Percentiles rank a stretch among this genome's conserved stretches.
Evolutionary conservation across 2,329 filamentous ascomycete species (phyloP).

Genomic region (Fusarium graminum): DNA sequence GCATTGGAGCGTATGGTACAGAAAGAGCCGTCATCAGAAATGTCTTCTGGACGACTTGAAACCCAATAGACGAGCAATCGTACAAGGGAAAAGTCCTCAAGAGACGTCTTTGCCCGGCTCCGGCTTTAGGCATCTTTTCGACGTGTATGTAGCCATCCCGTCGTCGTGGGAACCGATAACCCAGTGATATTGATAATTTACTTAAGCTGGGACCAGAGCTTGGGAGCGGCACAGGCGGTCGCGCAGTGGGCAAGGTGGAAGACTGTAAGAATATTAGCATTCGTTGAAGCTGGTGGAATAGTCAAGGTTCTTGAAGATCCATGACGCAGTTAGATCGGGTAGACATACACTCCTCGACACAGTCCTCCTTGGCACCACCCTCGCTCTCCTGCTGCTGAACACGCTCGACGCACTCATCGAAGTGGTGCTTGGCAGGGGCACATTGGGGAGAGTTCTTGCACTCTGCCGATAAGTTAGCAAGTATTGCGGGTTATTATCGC

Average conservation of each 20-base stretch:
- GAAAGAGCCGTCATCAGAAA: slow-evolving; percentile 43
- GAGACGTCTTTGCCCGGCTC: slow-evolving; percentile 41
- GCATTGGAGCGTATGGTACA: slow-evolving; percentile 52
- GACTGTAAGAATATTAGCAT: slow-evolving; percentile 67
- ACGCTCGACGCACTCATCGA: slow-evolving; percentile 96
- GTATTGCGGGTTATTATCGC: slow-evolving; percentile 23
- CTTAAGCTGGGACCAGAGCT: slow-evolving; percentile 93
- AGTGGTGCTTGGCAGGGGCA: slow-evolving; percentile 94
- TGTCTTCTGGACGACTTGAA: slow-evolving; percentile 35
- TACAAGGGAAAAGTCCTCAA: slow-evolving; percentile 40
- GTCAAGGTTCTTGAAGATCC: slow-evolving; percentile 10
- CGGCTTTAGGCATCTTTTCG: slow-evolving; percentile 45
- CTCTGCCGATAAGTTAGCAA: slow-evolving; percentile 67
- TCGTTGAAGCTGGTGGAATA: slow-evolving; percentile 1
- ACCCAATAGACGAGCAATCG: slow-evolving; percentile 46
- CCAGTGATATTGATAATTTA: slow-evolving; percentile 64
- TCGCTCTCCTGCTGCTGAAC: slow-evolving; percentile 76
- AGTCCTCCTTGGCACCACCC: slow-evolving; percentile 87
- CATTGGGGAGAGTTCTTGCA: slow-evolving; percentile 90
- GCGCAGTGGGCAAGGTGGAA: slow-evolving; percentile 99
- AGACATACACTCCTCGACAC: slow-evolving; percentile 94
- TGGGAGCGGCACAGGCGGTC: slow-evolving; percentile 90
- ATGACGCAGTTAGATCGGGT: slow-evolving; percentile 21
- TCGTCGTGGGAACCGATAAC: slow-evolving; percentile 40
- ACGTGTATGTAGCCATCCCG: slow-evolving; percentile 44